Evolutionary conservation across 371 early-diverging fungal genomes (phyloP).

Genomic region (Lichtheimia corymbifera): DNA sequence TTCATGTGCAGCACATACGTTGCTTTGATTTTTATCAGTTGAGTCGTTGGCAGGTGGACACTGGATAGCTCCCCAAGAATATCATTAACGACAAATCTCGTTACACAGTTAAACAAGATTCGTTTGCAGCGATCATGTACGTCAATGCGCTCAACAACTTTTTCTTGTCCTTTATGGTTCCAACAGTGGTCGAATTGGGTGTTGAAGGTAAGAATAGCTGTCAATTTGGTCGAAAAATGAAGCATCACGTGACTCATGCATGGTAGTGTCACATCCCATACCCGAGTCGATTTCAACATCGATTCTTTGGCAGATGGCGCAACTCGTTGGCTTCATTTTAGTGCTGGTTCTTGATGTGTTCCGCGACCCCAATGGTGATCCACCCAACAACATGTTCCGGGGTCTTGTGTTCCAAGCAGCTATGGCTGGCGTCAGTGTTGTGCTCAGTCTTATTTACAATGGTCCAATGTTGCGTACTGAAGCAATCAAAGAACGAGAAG

Average conservation of each 20-base stretch:
- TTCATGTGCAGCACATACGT: conserved; percentile 53
- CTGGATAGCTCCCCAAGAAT: not conserved
- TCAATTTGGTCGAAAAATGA: not conserved
- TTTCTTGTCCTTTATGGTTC: conserved; percentile 42
- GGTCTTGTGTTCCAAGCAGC: conserved; percentile 43
- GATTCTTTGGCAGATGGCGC: conserved; percentile 39
- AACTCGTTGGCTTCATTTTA: conserved; percentile 34
- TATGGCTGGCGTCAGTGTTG: conserved; percentile 26
- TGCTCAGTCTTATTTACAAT: conserved; percentile 33
- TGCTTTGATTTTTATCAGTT: conserved; percentile 52
- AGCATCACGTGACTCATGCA: no score
- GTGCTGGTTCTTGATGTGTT: conserved; percentile 37
- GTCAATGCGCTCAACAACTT: conserved; percentile 36
- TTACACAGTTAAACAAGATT: conserved; percentile 34
- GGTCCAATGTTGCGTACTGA: conserved; percentile 34
- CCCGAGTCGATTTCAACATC: conserved; percentile 43
- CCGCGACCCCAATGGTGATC: conserved; percentile 35
- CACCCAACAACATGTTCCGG: conserved; percentile 35
- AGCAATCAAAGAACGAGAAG: conserved; percentile 5
- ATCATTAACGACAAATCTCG: not conserved
- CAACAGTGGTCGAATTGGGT: conserved; percentile 41
- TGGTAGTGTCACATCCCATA: conserved; percentile 14
- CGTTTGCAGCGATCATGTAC: conserved; percentile 40
- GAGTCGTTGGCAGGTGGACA: not conserved
- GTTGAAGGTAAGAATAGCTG: conserved; percentile 35